phyloP scores from a whole-genome alignment of 1,284 basidiomycete species.

The Sutorius eximius region DNA sequence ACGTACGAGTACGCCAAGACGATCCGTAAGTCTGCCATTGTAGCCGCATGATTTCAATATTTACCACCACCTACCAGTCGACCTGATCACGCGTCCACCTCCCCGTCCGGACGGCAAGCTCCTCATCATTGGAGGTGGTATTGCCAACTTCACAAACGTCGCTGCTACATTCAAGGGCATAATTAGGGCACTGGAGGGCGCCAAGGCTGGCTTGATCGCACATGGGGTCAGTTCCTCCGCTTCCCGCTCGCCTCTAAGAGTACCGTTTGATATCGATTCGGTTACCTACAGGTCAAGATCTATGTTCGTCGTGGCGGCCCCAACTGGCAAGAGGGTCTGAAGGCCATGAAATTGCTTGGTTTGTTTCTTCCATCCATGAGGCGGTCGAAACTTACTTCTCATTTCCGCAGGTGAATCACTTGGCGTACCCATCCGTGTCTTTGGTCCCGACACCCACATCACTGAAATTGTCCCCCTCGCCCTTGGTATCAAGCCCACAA shows the following conservation, averaged over 20 bases:
- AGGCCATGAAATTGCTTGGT: conserved; percentile 95
- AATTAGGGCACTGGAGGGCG: conserved; percentile 95
- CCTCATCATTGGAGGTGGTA: conserved; percentile 99
- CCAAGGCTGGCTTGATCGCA: conserved; percentile 80
- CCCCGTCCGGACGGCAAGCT: conserved; percentile 90
- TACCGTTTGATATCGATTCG: neutral
- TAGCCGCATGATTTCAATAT: neutral
- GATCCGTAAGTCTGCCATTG: conserved; percentile 60
- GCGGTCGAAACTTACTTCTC: neutral
- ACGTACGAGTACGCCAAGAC: conserved; percentile 99
- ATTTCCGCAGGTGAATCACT: conserved; percentile 72
- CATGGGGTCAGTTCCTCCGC: conserved; percentile 44
- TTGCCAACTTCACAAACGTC: conserved; percentile 99
- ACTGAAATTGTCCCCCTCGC: conserved; percentile 98
- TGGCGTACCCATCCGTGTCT: conserved; percentile 96
- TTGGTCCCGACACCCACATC: conserved; percentile 98
- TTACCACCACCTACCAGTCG: conserved; percentile 50
- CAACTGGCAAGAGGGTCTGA: conserved; percentile 99
- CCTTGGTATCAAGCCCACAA: conserved; percentile 71
- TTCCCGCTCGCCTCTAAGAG: neutral
- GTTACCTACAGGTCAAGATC: conserved; percentile 68
- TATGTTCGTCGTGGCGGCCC: conserved; percentile 98
- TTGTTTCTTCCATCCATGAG: neutral
- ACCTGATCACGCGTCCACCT: conserved; percentile 91
- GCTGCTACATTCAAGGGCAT: conserved; percentile 99